Base-by-base conservation (phyloP, 805 yeast species). In the Barnettozyma californica region DNA sequence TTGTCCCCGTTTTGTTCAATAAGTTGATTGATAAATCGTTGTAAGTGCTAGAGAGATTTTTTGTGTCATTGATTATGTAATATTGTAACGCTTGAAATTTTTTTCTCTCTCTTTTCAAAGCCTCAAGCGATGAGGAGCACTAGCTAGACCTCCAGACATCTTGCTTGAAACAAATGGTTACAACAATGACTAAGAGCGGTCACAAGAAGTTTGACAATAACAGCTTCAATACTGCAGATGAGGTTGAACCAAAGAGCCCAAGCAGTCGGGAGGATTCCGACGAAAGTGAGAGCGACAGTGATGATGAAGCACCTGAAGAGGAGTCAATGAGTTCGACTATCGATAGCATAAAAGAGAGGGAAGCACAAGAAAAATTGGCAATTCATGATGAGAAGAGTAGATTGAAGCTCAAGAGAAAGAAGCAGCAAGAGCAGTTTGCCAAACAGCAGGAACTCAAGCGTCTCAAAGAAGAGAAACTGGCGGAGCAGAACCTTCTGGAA, bases 221-320 rank as follows among this genome's bases (percentile, higher is more conserved):
- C 8, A 55, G 48, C 5, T 43, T 49, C 19, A 53, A 48, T 27
- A 53, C 59, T 3, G 60, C 58, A 5, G 57, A 53, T 46, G 59
- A 58, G 42, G 53, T 43, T 10, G 52, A 49, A 44, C 26, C 52
- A 41, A 45, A 50, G 44, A 13, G 25, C 29, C 33, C 41, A 33
- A 23, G 46, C 31, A 9, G 43, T 34, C 10, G 9, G 44, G 55
- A 45, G 33, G 51, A 48, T 20, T 45, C 50, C 10, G 47, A 40
- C 21, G 65, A 60, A 19, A 57, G 62, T 41, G 65, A 58, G 20
- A 57, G 57, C 44, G 67, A 58, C 42, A 57, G 60, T 35, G 73
- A 68, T 50, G 80, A 74, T 50, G 80, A 74, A 19, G 79, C 81
- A 1, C 81, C 82, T 45, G 80, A 75, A 48, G 81, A 76, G 53